These are phyloP conservation scores for Parsonsia alboflavescens DNA, from an alignment of 257 asterid genomes.

Conservation along the genomic window DNA sequence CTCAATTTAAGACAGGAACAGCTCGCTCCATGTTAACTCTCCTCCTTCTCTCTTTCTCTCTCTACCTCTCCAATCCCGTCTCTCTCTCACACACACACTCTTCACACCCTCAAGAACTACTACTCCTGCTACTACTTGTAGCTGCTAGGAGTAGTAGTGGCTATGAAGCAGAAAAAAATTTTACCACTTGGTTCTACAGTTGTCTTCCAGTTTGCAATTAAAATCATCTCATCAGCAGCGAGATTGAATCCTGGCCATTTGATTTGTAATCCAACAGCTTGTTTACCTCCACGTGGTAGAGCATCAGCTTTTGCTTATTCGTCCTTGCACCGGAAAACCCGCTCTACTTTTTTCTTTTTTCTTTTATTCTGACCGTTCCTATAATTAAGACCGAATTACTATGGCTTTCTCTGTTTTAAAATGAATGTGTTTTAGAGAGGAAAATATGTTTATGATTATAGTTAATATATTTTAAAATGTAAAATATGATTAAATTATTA, in stretches of 20 bases:
- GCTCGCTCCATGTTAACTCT: conserved; percentile 12
- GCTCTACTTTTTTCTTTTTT: conserved; percentile 25
- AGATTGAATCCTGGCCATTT: conserved; percentile 34
- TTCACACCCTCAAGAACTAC: conserved; percentile 10
- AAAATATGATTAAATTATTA: too few species aligned
- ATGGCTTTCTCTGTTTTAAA: too few species aligned
- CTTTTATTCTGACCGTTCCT: conserved; percentile 16
- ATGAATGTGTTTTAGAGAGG: too few species aligned
- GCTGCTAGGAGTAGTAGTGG: background rate
- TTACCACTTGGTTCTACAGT: conserved; percentile 50
- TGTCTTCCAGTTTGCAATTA: conserved; percentile 44
- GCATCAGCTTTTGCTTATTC: conserved; percentile 52
- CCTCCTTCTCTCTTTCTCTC: conserved; percentile 23
- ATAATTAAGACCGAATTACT: conserved; percentile 20
- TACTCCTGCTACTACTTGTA: background rate
- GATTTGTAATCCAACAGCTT: conserved; percentile 32
- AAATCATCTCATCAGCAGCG: conserved; percentile 27
- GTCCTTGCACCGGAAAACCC: conserved; percentile 88
- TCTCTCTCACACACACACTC: conserved; percentile 21
- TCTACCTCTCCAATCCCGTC: conserved; percentile 1
- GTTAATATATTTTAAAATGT: too few species aligned
- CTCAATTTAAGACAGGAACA: conserved; percentile 58
- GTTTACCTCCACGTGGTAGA: conserved; percentile 31
- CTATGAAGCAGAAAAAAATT: conserved; percentile 25
- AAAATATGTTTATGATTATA: too few species aligned